Base-by-base conservation (phyloP, 106 monocot genomes). In the Iris macrosiphon region DNA sequence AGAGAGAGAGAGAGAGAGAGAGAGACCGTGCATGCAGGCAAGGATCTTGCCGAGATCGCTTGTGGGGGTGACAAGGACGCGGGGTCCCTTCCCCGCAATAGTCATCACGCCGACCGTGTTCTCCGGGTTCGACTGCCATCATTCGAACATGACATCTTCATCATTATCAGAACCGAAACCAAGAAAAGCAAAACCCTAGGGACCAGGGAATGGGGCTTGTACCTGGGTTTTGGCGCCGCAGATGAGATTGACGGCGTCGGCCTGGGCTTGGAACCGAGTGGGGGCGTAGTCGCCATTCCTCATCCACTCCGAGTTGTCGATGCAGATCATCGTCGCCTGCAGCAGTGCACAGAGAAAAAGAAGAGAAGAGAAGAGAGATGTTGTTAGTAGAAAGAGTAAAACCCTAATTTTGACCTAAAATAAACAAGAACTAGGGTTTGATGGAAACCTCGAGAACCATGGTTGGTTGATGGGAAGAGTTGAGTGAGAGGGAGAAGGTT, bases 251-350 rank as follows among this genome's bases (percentile, higher is more conserved):
- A 95, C 76, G 31, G 95, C 85, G 21, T 95, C 95, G 0, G 79
- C 63, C 21, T 89, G 95, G 53, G 95, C 89, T 54, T 89, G 89
- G 66, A 89, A 89, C 7, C 95, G 75, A 21, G 28, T 69, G 35
- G 95, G 95, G 19, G 74, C 25, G 58, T 95, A 95, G 43, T 95
- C 95, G 4, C 95, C 95, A 49, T 89, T 95, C 61, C 95, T 62
- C 79, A 79, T 95, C 95, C 95, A 95, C 71, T 95, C 95, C 34
- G 95, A 89, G 52, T 95, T 95, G 73, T 95, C 95, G 53, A 95
- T 77, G 55, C 89, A 89, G 59, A 95, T 95, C 95, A 95, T 85
- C 6, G 89, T 95, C 17, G 95, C 89, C 95, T 89, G 73, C 42
- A n/a, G n/a, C n/a, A n/a, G n/a, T n/a, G n/a, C n/a, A n/a, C n/a